A percentile compares a stretch with the other conserved stretches of the same genome.
These are phyloP conservation scores for Dothistroma pini DNA, from an alignment of 2,329 filamentous ascomycete species.

Conservation along the genomic window DNA sequence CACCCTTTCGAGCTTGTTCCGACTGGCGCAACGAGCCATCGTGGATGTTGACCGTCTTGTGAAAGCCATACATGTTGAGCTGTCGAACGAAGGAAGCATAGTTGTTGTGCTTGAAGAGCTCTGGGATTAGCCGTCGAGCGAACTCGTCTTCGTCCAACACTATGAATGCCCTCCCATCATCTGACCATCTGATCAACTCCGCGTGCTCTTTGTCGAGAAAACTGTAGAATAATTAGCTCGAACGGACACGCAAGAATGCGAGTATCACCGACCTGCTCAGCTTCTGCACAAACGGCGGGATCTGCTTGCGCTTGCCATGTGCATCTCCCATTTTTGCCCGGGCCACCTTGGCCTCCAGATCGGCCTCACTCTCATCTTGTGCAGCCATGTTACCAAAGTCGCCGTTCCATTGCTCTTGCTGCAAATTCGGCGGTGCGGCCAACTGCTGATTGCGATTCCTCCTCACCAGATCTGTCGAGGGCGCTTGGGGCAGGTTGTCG, in stretches of 20 bases:
- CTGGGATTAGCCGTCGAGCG: slow-evolving; percentile 67
- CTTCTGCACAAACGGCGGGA: slow-evolving; percentile 97
- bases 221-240: slow-evolving; percentile 47
- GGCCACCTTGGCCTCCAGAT: slow-evolving; percentile 73
- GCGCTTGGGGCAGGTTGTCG: slow-evolving; percentile 17
- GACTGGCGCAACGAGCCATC: slow-evolving; percentile 98
- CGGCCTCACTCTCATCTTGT: slow-evolving; percentile 69
- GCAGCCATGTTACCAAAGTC: slow-evolving; percentile 36
- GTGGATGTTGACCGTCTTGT: slow-evolving; percentile 64
- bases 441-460: slow-evolving; percentile 47
- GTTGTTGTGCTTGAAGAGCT: slow-evolving; percentile 76
- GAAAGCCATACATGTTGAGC: slow-evolving; percentile 57
- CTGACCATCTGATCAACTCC: slow-evolving; percentile 93
- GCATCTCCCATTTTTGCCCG: slow-evolving; percentile 77
- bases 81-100: slow-evolving; percentile 74
- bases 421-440: slow-evolving; percentile 32
- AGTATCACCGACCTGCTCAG: slow-evolving; percentile 73
- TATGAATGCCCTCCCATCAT: slow-evolving; percentile 93
- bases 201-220: slow-evolving; percentile 93
- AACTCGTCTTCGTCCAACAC: slow-evolving; percentile 94
- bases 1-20: slow-evolving; percentile 89
- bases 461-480: slow-evolving; percentile 45
- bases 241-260: slow-evolving; percentile 24
- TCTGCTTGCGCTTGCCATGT: slow-evolving; percentile 86
- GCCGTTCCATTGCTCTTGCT: slow-evolving; percentile 41